Conservation (phyloP, 2,329 filamentous ascomycete genomes). For the Cordyceps cateniannulata region DNA sequence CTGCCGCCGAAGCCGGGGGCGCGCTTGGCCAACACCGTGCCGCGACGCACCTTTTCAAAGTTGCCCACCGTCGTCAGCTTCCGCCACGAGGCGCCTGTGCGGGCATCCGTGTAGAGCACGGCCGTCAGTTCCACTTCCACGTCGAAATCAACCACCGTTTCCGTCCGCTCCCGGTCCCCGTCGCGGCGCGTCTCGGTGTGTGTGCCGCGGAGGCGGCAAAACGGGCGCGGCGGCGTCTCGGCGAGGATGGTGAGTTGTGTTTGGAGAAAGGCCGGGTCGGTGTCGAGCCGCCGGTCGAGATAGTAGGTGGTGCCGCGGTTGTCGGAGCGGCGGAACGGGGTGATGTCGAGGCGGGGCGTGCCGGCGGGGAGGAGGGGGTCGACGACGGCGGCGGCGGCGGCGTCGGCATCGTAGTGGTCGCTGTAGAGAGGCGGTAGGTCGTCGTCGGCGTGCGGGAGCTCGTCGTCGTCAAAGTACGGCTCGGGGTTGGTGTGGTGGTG, state of each 20-base stretch:
- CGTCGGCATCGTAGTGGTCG: slow-evolving; percentile 25
- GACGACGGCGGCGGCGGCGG: slow-evolving; percentile 14
- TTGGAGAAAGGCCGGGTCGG: slow-evolving; percentile 37
- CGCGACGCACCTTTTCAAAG: slow-evolving; percentile 56
- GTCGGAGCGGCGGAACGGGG: slow-evolving; percentile 25
- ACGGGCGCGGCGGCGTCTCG: slow-evolving; percentile 44
- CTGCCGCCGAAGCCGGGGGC: slow-evolving; percentile 38
- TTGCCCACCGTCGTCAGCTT: slow-evolving; percentile 48
- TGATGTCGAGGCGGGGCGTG: slow-evolving; percentile 17
- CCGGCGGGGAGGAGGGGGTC: slow-evolving; percentile 21
- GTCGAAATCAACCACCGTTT: slow-evolving; percentile 51
- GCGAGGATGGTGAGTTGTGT: slow-evolving; percentile 38
- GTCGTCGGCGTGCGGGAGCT: slow-evolving; percentile 22
- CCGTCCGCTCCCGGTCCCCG: slow-evolving; percentile 39
- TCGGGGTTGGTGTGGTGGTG: slow-evolving; percentile 18
- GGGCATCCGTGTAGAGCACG: slow-evolving; percentile 44
- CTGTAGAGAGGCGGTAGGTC: slow-evolving; percentile 41
- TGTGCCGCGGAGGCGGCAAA: slow-evolving; percentile 45
- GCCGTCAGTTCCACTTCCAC: slow-evolving; percentile 53
- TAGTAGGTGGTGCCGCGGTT: slow-evolving; percentile 34
- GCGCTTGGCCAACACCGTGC: slow-evolving; percentile 49
- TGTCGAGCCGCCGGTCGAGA: slow-evolving; percentile 39
- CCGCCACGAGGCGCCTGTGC: slow-evolving; percentile 33
- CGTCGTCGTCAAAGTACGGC: slow-evolving; percentile 29
- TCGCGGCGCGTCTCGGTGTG: slow-evolving; percentile 41